phyloP scores from a whole-genome alignment of 257 asterid species.

The Fraxinus quadrangulata region DNA sequence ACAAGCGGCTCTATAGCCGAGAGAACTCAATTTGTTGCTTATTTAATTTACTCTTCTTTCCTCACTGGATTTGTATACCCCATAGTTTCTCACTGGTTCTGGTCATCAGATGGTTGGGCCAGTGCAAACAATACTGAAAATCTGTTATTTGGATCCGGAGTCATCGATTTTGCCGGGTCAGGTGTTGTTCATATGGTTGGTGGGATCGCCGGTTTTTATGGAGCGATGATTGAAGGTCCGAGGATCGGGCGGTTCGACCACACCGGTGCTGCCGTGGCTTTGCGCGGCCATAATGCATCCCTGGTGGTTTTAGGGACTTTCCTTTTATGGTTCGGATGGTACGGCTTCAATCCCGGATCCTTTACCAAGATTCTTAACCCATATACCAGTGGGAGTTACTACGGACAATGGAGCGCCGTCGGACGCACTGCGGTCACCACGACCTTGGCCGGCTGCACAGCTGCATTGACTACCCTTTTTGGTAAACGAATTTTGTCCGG shows the following conservation, averaged over 20 bases:
- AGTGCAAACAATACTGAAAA: conserved; percentile 31
- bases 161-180: conserved; percentile 57
- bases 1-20: conserved; percentile 62
- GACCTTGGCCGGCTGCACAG: conserved; percentile 51
- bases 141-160: conserved; percentile 50
- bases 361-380: conserved; percentile 32
- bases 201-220: conserved; percentile 42
- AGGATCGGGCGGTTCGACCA: conserved; percentile 50
- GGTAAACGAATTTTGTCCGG: conserved; percentile 40
- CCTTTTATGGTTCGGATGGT: conserved; percentile 54
- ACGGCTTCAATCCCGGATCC: conserved; percentile 57
- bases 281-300: conserved; percentile 51
- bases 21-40: conserved; percentile 50
- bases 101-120: conserved; percentile 56
- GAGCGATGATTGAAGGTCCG: conserved; percentile 52
- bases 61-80: conserved; percentile 57
- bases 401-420: conserved; percentile 61
- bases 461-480: conserved; percentile 50
- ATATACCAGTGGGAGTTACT: conserved; percentile 33
- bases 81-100: conserved; percentile 52
- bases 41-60: conserved; percentile 45
- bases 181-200: conserved; percentile 60
- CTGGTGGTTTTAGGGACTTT: conserved; percentile 51
- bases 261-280: conserved; percentile 30
- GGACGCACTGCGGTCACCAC: conserved; percentile 59